Evolutionary conservation across 257 asterid species (phyloP), one percentile per base, ranked within the genome.

Genomic region (Solanum virginianum): DNA sequence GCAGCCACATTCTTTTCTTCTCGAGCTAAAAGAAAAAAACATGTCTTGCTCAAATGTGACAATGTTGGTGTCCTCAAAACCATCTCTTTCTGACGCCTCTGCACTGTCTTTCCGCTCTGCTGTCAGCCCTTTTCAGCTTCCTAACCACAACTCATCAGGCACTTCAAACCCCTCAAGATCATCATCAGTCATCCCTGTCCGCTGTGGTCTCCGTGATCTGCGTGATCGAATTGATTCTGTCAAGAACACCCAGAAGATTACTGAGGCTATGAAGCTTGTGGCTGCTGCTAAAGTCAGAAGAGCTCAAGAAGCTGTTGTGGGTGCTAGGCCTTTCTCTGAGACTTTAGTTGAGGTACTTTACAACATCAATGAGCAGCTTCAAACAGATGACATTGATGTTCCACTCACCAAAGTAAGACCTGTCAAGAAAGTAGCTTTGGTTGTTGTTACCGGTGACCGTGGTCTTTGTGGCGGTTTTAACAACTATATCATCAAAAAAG

Each of bases 221-320:
- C 99, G 98, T 6, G 96, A 84, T 1, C 98, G 99, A 14, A 96
- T 96, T 59, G 89, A 88, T 0, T 93, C 98, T 0, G 98, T 94
- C 18, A 94, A 92, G 88, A 96, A 94, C 93, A 96, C 99, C 0
- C 97, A 94, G 91, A 96, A 96, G 45, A 94, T 96, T 89, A 96
- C 99, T 0, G 99, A 96, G 90, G 98, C 99, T 83, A 93, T 96
- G 99, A 96, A 96, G 91, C 96, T 96, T 10, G 98, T 96, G 13
- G 98, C 99, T 1, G 99, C 99, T 24, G 99, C 99, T 8, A 96
- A 94, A 87, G 99, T 94, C 80, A 88, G 98, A 74, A 87, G 98
- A 86, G 99, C 99, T 1, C 99, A 96, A 80, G 99, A 96, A 84
- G 99, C 98, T 9, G 99, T 94, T 65, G 97, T 96, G 1, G 95